A percentile compares a stretch with the other conserved stretches of the same genome.
phyloP scores from a whole-genome alignment of 169 alveolate genomes.

The Babesia bigemina region DNA sequence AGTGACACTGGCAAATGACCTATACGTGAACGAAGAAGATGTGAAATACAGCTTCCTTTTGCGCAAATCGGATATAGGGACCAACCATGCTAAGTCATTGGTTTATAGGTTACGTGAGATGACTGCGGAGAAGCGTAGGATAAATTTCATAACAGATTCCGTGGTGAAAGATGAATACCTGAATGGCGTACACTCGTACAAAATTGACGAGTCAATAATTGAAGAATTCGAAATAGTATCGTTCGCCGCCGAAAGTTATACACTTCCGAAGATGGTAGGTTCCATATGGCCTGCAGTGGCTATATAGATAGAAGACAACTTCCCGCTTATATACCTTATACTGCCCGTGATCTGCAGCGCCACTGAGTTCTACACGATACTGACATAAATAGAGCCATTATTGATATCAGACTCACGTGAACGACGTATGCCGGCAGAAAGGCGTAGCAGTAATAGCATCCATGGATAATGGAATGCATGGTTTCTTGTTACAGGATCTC shows the following conservation, averaged over 20 bases:
- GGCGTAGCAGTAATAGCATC: slow-evolving; percentile 70
- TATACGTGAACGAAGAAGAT: slow-evolving; percentile 37
- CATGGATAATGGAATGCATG: slow-evolving; percentile 68
- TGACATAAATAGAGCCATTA: not conserved
- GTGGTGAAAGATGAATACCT: not conserved
- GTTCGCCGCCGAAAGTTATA: slow-evolving; percentile 67
- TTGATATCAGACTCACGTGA: slow-evolving; percentile 13
- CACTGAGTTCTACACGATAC: not conserved
- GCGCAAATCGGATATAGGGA: slow-evolving; percentile 39
- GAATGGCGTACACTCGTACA: not conserved
- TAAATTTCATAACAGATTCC: not conserved
- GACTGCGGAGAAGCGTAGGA: slow-evolving; percentile 10
- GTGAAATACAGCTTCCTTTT: slow-evolving; percentile 43
- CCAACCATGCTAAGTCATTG: slow-evolving; percentile 37
- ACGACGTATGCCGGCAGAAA: slow-evolving; percentile 58
- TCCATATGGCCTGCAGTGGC: not conserved
- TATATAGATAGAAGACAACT: not conserved
- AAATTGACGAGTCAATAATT: slow-evolving; percentile 28
- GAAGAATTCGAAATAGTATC: slow-evolving; percentile 50
- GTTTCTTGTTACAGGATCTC: slow-evolving; percentile 73
- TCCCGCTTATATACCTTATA: not conserved
- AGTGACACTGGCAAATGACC: slow-evolving; percentile 39
- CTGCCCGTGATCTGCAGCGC: not conserved
- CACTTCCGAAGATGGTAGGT: slow-evolving; percentile 68
- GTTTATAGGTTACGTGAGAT: slow-evolving; percentile 38